These are phyloP conservation scores for Casuarina glauca DNA, from an alignment of 306 rosid species.

Conservation along the genomic window DNA sequence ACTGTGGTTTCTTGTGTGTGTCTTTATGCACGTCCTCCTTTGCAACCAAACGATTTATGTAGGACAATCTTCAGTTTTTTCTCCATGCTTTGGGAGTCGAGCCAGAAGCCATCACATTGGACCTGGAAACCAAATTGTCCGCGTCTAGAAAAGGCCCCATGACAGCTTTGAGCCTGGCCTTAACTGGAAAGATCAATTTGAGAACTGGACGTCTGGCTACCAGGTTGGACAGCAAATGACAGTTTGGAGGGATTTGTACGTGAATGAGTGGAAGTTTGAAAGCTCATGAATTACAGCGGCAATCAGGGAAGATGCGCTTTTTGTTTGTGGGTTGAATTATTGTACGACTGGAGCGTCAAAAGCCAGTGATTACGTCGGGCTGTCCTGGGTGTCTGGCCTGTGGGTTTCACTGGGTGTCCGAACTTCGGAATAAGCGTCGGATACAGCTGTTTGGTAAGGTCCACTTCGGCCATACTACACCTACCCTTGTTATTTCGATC, in stretches of 20 bases:
- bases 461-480: background rate
- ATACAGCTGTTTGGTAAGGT: background rate
- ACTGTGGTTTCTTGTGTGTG: no score
- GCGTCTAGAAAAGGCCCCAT: no score
- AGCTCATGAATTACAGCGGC: background rate
- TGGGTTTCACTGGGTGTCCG: background rate
- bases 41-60: no score
- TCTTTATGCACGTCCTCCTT: no score
- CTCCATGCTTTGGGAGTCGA: no score
- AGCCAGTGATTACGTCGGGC: background rate
- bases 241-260: background rate
- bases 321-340: background rate
- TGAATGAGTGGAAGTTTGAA: background rate
- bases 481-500: background rate
- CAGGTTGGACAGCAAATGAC: background rate
- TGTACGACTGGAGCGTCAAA: conserved; percentile 1
- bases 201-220: background rate
- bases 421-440: background rate
- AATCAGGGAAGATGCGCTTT: background rate
- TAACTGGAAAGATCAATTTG: background rate
- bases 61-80: no score
- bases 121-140: no score
- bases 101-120: no score
- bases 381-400: background rate
- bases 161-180: no score